Evolutionary conservation across 2,329 filamentous ascomycete genomes (phyloP), one percentile per base, ranked within the genome.

Genomic region (Fusarium staphyleae): DNA sequence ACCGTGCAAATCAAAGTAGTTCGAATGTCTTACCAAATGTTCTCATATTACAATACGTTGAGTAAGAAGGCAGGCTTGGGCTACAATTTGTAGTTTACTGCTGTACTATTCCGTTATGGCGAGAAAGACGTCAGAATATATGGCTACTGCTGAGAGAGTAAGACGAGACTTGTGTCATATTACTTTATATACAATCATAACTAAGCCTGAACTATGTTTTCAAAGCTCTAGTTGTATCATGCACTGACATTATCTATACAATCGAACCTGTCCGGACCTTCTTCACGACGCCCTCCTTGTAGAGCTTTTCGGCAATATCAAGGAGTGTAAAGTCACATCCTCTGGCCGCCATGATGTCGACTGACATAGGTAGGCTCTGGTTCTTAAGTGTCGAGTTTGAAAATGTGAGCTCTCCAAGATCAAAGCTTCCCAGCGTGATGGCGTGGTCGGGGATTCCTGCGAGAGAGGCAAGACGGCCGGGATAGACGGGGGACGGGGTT

Each of bases 91-190:
- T n/a, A n/a, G n/a, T n/a, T n/a, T n/a, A n/a, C n/a, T n/a, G n/a
- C n/a, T 22, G 19, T 4, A 22, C 6, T 22, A 22, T 6, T 22
- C 19, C 19, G 19, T 22, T 22, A 6, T 22, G 4, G 6, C 6
- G 19, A 4, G 19, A 22, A 22, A 22, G 4, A 22, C 4, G 6
- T 22, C 19, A 64, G 15, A 3, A 64, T 51, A 11, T 33, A 34
- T 0, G 49, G 43, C 61, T 60, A 64, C 5, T 64, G 54, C 7
- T 64, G 60, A n/a, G n/a, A n/a, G n/a, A n/a, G n/a, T n/a, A n/a
- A n/a, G n/a, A n/a, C n/a, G n/a, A n/a, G n/a, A n/a, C 19, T 4
- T 4, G 7, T 22, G 19, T 22, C 4, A 4, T 22, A 22, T 7
- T 22, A 22, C 7, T 22, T 7, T 22, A 22, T 22, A 22, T 22